phyloP scores from a whole-genome alignment of 306 rosid genomes.

The Rubus parviflorus region DNA sequence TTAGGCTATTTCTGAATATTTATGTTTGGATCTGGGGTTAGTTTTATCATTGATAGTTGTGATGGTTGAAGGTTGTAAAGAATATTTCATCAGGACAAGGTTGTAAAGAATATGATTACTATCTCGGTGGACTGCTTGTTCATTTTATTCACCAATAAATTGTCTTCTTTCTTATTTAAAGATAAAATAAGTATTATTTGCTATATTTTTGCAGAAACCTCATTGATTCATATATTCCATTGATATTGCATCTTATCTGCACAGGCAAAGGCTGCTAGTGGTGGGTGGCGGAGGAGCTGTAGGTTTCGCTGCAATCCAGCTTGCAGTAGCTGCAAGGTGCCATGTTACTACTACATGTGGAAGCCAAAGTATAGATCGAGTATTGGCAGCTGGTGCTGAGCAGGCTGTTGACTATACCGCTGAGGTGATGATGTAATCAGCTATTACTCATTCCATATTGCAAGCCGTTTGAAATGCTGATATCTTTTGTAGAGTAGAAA shows the following conservation, averaged over 20 bases:
- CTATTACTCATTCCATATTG: constrained; percentile 26
- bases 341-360: constrained; percentile 84
- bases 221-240: not conserved
- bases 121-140: not conserved
- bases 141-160: not conserved
- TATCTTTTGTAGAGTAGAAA: not conserved
- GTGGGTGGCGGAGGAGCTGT: constrained; percentile 99
- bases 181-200: not conserved
- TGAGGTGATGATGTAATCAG: constrained; percentile 57
- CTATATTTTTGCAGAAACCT: not conserved
- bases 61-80: not conserved
- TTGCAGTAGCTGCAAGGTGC: constrained; percentile 83
- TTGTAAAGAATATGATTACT: not conserved
- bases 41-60: not conserved
- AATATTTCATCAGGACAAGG: not conserved
- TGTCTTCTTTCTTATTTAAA: not conserved
- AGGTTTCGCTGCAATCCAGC: constrained; percentile 82
- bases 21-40: not conserved
- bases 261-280: constrained; percentile 81
- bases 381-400: constrained; percentile 83
- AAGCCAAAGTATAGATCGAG: constrained; percentile 59
- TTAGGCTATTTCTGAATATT: not conserved
- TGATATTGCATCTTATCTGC: constrained; percentile 30
- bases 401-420: constrained; percentile 82
- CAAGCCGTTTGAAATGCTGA: constrained; percentile 17